Evolutionary conservation across 495 filamentous ascomycete genomes (phyloP).

Genomic region (Podospora pseudoanserina): DNA sequence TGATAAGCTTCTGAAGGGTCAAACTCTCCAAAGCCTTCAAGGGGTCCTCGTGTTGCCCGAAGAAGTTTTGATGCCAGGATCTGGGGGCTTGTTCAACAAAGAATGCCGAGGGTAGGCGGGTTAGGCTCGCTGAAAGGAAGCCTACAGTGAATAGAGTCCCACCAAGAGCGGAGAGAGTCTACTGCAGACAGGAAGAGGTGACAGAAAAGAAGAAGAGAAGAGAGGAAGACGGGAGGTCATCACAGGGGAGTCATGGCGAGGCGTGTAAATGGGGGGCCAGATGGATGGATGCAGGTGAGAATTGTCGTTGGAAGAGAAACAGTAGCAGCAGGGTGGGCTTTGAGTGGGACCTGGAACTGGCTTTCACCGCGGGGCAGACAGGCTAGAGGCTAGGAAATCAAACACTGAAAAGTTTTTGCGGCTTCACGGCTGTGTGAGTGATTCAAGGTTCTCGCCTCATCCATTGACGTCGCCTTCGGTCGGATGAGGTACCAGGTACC

Average conservation of each 20-base stretch:
- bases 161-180: neutral
- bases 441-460: slow-evolving; percentile 21
- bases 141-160: neutral
- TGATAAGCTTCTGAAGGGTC: neutral
- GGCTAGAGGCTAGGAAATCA: slow-evolving; percentile 13
- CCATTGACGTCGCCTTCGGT: slow-evolving; percentile 25
- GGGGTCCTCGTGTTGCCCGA: slow-evolving; percentile 5
- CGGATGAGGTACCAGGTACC: slow-evolving; percentile 16
- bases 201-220: slow-evolving; percentile 14
- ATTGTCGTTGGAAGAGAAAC: slow-evolving; percentile 13
- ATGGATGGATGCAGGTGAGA: neutral
- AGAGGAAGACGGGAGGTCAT: slow-evolving; percentile 13
- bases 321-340: slow-evolving; percentile 11
- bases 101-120: slow-evolving; percentile 33
- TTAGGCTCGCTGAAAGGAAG: slow-evolving; percentile 2
- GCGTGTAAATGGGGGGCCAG: slow-evolving; percentile 8
- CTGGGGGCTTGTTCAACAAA: slow-evolving; percentile 15
- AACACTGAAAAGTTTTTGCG: slow-evolving; percentile 22
- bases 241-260: slow-evolving; percentile 26
- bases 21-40: slow-evolving; percentile 1
- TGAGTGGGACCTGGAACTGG: neutral
- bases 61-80: slow-evolving; percentile 17
- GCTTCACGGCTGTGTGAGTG: slow-evolving; percentile 12
- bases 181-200: slow-evolving; percentile 12
- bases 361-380: slow-evolving; percentile 26